Conservation (phyloP, 352 stramenopile genomes). For the Pythium phragmiticola region DNA sequence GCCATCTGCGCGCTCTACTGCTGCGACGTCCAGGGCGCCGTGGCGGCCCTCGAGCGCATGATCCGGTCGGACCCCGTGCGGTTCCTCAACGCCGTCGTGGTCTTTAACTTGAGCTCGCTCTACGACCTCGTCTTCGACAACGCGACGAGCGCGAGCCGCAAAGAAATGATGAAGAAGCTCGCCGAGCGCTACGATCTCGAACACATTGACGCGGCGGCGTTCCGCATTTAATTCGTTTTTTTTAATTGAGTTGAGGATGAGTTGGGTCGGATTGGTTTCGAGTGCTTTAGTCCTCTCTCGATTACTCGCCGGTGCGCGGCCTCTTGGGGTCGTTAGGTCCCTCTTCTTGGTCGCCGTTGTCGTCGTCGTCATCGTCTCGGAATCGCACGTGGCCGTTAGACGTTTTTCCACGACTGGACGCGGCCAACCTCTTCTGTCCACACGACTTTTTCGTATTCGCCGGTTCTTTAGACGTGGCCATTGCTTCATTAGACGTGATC, state of each 20-base stretch:
- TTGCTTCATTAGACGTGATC: neutral
- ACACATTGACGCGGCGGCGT: conserved; percentile 63
- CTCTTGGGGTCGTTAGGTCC: neutral
- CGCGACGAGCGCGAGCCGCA: conserved; percentile 68
- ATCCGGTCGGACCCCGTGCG: conserved; percentile 65
- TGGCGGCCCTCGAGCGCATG: conserved; percentile 68
- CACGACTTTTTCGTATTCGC: neutral
- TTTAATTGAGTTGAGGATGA: conserved; percentile 9
- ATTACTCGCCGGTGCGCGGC: conserved; percentile 7
- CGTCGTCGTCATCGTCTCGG: conserved; percentile 28
- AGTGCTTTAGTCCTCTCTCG: neutral
- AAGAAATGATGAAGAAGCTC: conserved; percentile 85
- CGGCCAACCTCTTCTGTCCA: neutral
- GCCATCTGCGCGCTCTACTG: conserved; percentile 81
- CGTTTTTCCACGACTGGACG: neutral
- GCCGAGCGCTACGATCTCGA: conserved; percentile 73
- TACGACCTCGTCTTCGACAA: conserved; percentile 83
- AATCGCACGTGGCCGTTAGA: conserved; percentile 44
- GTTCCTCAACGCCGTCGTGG: conserved; percentile 65
- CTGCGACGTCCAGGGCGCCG: conserved; percentile 71
- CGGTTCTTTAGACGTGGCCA: neutral
- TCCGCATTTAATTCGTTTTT: conserved; percentile 47
- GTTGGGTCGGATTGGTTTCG: too few species aligned
- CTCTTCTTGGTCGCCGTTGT: conserved; percentile 22
- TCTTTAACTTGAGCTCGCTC: conserved; percentile 82